These are phyloP conservation scores for Rubroboletus pulcherrimus DNA, from an alignment of 768 basidiomycete species.

Conservation along the genomic window DNA sequence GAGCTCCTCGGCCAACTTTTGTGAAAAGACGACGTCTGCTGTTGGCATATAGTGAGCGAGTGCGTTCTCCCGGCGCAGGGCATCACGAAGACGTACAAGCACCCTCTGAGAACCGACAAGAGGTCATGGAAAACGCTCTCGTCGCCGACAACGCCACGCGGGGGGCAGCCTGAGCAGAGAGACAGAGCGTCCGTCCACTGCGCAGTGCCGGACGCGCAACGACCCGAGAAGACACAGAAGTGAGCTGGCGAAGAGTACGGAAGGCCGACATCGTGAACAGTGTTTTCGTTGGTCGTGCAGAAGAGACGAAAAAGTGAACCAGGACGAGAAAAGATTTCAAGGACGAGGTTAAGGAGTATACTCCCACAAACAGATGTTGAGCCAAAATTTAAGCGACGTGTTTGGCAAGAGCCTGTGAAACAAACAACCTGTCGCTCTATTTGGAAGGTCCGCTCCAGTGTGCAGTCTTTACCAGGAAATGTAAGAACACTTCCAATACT, in stretches of 20 bases:
- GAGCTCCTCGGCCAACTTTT: conserved; percentile 79
- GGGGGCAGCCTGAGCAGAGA: conserved; percentile 10
- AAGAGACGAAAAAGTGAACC: neutral
- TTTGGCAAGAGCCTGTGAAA: conserved; percentile 33
- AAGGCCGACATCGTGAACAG: conserved; percentile 54
- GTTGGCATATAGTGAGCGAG: neutral
- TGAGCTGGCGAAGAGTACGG: conserved; percentile 56
- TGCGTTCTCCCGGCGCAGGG: too few relatives aligned
- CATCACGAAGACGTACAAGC: conserved; percentile 32
- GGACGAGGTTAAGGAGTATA: neutral
- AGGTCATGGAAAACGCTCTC: conserved; percentile 41
- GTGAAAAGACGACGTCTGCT: conserved; percentile 74
- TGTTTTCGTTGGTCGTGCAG: conserved; percentile 1
- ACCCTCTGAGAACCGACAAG: conserved; percentile 39
- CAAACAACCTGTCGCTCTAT: conserved; percentile 24
- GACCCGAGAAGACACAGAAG: conserved; percentile 42
- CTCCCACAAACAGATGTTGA: neutral
- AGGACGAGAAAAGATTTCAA: neutral
- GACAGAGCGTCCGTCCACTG: conserved; percentile 21
- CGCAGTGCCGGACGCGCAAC: conserved; percentile 22
- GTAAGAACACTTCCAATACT: neutral
- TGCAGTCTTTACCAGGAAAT: neutral
- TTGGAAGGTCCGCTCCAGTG: conserved; percentile 11
- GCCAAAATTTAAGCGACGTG: conserved; percentile 28
- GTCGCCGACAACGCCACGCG: conserved; percentile 24